A percentile compares a stretch with the other conserved stretches of the same genome.
These are phyloP conservation scores for Pinus albicaulis DNA, from an alignment of 75 land plant genomes.

Conservation along the genomic window DNA sequence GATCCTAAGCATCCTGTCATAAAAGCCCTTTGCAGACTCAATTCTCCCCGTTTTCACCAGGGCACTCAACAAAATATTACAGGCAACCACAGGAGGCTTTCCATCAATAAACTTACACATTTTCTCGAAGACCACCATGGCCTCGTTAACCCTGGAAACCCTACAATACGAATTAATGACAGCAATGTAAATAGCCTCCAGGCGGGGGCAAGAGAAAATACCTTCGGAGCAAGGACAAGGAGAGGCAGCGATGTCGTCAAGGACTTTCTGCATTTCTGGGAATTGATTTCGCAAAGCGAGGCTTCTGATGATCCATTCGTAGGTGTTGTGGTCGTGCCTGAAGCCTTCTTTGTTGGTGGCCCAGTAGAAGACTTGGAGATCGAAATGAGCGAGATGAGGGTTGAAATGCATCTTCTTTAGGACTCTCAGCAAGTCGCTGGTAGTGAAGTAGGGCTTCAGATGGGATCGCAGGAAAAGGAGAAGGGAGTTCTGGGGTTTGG, in stretches of 20 bases:
- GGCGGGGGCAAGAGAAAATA: conserved; percentile 57
- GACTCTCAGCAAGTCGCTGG: conserved; percentile 37
- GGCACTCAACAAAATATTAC: conserved; percentile 48
- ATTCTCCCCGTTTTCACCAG: conserved; percentile 23
- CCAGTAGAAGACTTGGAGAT: conserved; percentile 55
- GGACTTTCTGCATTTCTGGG: conserved; percentile 38
- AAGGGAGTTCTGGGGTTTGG: conserved; percentile 10
- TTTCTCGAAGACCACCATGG: conserved; percentile 26
- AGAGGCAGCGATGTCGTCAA: conserved; percentile 33
- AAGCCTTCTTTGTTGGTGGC: conserved; percentile 52
- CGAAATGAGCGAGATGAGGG: conserved; percentile 44
- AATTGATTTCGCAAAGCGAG: conserved; percentile 48
- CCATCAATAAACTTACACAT: conserved; percentile 52
- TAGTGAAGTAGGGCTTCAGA: conserved; percentile 30
- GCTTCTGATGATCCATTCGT: conserved; percentile 40
- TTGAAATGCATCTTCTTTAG: conserved; percentile 60
- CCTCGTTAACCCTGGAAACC: conserved; percentile 39
- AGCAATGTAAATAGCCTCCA: conserved; percentile 35
- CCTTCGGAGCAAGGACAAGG: conserved; percentile 69
- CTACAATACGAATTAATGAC: conserved; percentile 36
- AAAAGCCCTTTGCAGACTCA: conserved; percentile 25
- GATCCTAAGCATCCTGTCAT: conserved; percentile 30
- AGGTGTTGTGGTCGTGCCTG: conserved; percentile 74
- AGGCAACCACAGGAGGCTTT: conserved; percentile 33
- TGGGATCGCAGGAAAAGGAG: conserved; percentile 38